phyloP scores from a whole-genome alignment of 371 early-diverging fungal species.

The Circinella umbellata region DNA sequence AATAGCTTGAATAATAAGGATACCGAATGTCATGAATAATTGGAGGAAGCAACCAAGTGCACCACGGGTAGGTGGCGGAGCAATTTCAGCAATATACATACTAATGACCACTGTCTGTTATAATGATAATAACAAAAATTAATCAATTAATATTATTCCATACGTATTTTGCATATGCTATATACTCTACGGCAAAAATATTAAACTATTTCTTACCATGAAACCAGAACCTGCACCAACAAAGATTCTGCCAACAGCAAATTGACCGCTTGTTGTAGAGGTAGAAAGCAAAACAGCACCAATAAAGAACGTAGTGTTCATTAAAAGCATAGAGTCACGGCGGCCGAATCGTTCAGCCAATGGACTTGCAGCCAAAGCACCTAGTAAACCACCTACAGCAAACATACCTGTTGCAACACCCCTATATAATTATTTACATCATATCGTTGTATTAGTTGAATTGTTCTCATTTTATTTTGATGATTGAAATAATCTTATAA shows the following conservation, averaged over 20 bases:
- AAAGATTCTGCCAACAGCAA: slow-evolving; percentile 82
- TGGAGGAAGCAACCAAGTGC: slow-evolving; percentile 76
- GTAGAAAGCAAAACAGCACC: slow-evolving; percentile 70
- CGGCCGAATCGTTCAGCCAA: slow-evolving; percentile 70
- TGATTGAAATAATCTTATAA: too few relatives aligned
- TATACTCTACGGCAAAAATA: too few relatives aligned
- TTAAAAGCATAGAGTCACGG: slow-evolving; percentile 66
- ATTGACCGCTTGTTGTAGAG: slow-evolving; percentile 62
- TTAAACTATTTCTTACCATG: slow-evolving; percentile 26
- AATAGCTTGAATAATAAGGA: slow-evolving; percentile 67
- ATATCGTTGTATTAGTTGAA: too few relatives aligned
- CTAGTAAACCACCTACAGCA: slow-evolving; percentile 77
- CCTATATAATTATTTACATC: slow-evolving; percentile 15
- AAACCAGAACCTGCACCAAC: slow-evolving; percentile 86
- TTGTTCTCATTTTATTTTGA: too few relatives aligned
- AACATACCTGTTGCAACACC: slow-evolving; percentile 72
- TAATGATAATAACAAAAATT: neutral
- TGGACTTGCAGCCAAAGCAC: slow-evolving; percentile 66
- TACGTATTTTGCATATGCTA: too few relatives aligned
- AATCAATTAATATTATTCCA: neutral
- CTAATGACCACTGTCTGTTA: slow-evolving; percentile 72
- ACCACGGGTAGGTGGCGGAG: slow-evolving; percentile 77
- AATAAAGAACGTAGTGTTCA: slow-evolving; percentile 67
- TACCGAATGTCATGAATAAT: slow-evolving; percentile 80
- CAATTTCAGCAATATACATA: slow-evolving; percentile 82